A percentile compares a stretch with the other conserved stretches of the same genome.
Conservation (phyloP, 495 filamentous ascomycete genomes). For the Penicillium turbatum region DNA sequence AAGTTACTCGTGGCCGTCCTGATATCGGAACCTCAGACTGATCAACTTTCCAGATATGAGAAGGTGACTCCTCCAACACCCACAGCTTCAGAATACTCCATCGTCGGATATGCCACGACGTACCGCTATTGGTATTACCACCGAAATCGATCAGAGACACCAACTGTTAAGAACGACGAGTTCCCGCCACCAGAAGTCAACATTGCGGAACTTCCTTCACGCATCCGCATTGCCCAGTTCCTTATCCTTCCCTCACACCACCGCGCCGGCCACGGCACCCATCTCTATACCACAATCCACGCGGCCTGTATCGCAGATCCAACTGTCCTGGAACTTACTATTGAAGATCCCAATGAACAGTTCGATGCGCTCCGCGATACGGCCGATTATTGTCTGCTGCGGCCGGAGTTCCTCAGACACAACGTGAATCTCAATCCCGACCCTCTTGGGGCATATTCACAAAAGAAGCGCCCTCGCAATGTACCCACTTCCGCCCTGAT, state of each 20-base stretch:
- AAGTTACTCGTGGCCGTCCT: conserved; percentile 7
- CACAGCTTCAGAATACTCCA: conserved; percentile 56
- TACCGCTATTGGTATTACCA: conserved; percentile 66
- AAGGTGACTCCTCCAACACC: conserved; percentile 49
- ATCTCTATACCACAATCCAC: conserved; percentile 77
- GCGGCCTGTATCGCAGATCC: conserved; percentile 55
- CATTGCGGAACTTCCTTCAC: conserved; percentile 54
- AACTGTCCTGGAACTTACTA: conserved; percentile 74
- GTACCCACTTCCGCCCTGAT: conserved; percentile 64
- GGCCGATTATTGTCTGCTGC: conserved; percentile 69
- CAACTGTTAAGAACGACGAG: conserved; percentile 34
- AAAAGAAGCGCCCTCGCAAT: conserved; percentile 36
- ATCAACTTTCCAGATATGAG: conserved; percentile 52
- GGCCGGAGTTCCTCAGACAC: conserved; percentile 41
- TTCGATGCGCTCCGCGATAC: conserved; percentile 89
- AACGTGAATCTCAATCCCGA: conserved; percentile 43
- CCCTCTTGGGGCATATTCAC: conserved; percentile 32
- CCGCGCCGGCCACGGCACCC: conserved; percentile 67
- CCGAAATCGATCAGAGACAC: conserved; percentile 25
- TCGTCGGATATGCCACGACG: conserved; percentile 82
- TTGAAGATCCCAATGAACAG: conserved; percentile 92
- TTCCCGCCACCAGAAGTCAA: conserved; percentile 42
- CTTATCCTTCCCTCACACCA: conserved; percentile 88
- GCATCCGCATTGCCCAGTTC: conserved; percentile 89
- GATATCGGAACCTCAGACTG: not conserved